These are phyloP conservation scores for Filosporella fistucella DNA, from an alignment of 495 filamentous ascomycete genomes.

Conservation along the genomic window DNA sequence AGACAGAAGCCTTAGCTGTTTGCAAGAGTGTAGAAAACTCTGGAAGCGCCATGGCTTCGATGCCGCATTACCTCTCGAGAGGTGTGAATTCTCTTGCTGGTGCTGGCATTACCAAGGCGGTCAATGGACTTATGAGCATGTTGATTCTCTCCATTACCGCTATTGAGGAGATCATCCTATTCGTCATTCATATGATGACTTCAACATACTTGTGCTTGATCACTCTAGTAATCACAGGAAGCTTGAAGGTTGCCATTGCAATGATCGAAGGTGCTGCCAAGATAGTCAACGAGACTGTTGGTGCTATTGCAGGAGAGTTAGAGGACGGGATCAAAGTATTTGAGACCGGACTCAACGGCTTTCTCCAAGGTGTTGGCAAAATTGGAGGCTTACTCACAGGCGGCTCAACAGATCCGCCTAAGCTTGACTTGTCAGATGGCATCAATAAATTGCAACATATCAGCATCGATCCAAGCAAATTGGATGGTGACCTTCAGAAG, in stretches of 20 bases:
- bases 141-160: constrained; percentile 73
- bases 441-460: constrained; percentile 65
- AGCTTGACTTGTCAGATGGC: constrained; percentile 52
- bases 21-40: constrained; percentile 91
- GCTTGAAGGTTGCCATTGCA: constrained; percentile 61
- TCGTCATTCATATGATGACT: constrained; percentile 84
- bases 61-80: constrained; percentile 87
- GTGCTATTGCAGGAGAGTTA: constrained; percentile 59
- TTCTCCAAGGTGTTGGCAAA: constrained; percentile 35
- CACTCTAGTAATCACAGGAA: constrained; percentile 72
- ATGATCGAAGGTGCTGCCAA: constrained; percentile 67
- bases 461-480: constrained; percentile 54
- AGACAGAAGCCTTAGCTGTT: constrained; percentile 75
- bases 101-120: constrained; percentile 67
- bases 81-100: constrained; percentile 87
- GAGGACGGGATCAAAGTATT: constrained; percentile 48
- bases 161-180: constrained; percentile 83
- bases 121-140: constrained; percentile 70
- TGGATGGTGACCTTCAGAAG: constrained; percentile 59
- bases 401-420: constrained; percentile 34
- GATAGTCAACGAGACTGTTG: constrained; percentile 69
- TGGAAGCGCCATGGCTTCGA: constrained; percentile 93
- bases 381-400: constrained; percentile 31
- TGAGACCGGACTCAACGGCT: constrained; percentile 55
- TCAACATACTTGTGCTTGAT: constrained; percentile 85